Base-by-base conservation (phyloP, 768 basidiomycete genomes). In the Suillus alpinus region DNA sequence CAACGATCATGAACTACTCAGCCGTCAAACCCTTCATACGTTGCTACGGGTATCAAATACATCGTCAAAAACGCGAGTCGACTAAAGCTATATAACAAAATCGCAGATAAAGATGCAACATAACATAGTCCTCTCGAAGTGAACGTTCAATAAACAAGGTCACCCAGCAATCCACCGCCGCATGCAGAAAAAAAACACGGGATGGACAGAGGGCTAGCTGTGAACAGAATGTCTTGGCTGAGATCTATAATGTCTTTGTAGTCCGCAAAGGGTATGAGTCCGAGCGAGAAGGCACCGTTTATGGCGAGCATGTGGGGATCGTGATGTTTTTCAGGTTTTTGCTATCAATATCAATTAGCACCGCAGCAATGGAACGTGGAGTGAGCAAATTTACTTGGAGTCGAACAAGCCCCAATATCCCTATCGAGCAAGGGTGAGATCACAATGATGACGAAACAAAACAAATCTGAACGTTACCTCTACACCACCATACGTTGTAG, bases 401-500 rank as follows among this genome's bases (percentile, higher is more conserved):
- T 87, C 78, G 69, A 89, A 89, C 37, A 91, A 60, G 52, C 89
- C 89, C 89, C 88, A 88, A 67, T 77, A 83, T 51, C 78, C 81
- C 75, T 77, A 62, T 58, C 59, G 58, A 64, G 32, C 3, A 26
- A 58, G 67, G 0, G 47, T 66, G 26, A 47, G 59, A 62, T 14
- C 56, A 57, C 39, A 26, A 58, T 32, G 43, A 18, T 20, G 8
- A 56, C 37, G n/a, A 55, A 39, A 57, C 31, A 2, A 6, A 41
- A 14, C 20, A 40, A 34, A 37, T 50, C 37, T 55, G 59, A 66
- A 65, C 36, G 61, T 73, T 58, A 71, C 82, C 72, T 88, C 94
- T 46, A 95, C 93, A 63, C 94, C 94, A 65, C 93, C 94, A 65
- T 83, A 95, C 69, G 81, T 69, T 1, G 63, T 68, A 66, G 83